A percentile compares a stretch with the other conserved stretches of the same genome.
Conservation (phyloP, 495 filamentous ascomycete genomes). For the Penicillium riverlandense region DNA sequence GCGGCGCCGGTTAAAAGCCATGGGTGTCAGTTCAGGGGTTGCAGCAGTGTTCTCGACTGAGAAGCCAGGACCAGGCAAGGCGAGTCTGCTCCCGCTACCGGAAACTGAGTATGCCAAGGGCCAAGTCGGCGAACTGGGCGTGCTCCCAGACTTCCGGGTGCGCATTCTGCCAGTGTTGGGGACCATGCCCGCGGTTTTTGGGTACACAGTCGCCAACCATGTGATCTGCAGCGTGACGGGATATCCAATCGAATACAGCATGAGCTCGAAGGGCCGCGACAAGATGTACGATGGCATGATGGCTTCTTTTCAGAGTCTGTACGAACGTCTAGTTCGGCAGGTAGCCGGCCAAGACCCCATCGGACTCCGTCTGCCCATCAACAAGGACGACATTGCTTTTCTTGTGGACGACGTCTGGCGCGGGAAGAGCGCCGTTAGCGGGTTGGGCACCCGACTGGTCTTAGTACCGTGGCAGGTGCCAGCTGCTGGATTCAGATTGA, state of each 20-base stretch:
- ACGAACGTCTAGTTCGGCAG: conserved; percentile 62
- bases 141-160: conserved; percentile 86
- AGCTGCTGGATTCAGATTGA: conserved; percentile 39
- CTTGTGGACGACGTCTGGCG: conserved; percentile 83
- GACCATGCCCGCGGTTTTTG: conserved; percentile 96
- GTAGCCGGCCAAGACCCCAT: conserved; percentile 51
- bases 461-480: conserved; percentile 70
- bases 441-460: conserved; percentile 66
- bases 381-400: conserved; percentile 72
- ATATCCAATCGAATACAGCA: conserved; percentile 79
- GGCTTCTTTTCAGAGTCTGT: conserved; percentile 59
- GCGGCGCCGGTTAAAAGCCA: conserved; percentile 65
- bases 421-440: conserved; percentile 76
- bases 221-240: conserved; percentile 78
- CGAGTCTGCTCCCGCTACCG: conserved; percentile 74
- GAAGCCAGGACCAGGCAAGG: conserved; percentile 86
- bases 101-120: conserved; percentile 88
- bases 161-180: conserved; percentile 91
- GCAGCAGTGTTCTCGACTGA: conserved; percentile 91
- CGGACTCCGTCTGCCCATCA: conserved; percentile 73
- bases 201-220: conserved; percentile 83
- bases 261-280: conserved; percentile 66
- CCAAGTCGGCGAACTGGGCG: conserved; percentile 76
- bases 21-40: conserved; percentile 78
- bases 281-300: conserved; percentile 86